Evolutionary conservation across 129 eudicot species (phyloP), one percentile per base, ranked within the genome.

Genomic region (Centaurea solstitialis): DNA sequence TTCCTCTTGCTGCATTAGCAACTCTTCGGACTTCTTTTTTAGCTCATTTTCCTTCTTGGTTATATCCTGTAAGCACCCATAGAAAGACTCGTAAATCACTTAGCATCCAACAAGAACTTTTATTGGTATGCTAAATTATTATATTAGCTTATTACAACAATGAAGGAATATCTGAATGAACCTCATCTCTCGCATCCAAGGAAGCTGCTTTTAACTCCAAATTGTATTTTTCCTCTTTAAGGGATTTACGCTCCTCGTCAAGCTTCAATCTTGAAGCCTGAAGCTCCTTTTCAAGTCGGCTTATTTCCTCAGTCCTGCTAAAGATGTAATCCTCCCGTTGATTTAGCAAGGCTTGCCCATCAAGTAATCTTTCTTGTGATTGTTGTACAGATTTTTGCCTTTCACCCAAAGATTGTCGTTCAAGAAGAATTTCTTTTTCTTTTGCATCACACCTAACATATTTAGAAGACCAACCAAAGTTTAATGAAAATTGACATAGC

Each of bases 261-360:
- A 93, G 24, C 68, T 79, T 81, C 24, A 72, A 74, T 82, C 85
- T 89, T 71, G 87, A 79, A 47, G 80, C 90, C 80, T 87, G 91
- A 68, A 95, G 74, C 83, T 93, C 91, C 85, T 89, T 93, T 78
- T 95, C 97, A 82, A 83, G 84, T 50, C 86, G 90, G 74, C 68
- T 83, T 68, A 95, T 74, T 82, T 93, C 97, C 74, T 84, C 87
- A 59, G 89, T 80, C 78, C 86, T 87, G 68, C 79, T 83, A 59
- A 82, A 84, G 61, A 95, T 70, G 83, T 85, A 86, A 74, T 92
- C 94, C 76, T 95, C 99, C 71, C 98, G 85, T 79, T 91, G 92
- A 77, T 95, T 93, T 22, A 92, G 87, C 87, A 91, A 88, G 70
- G 91, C 90, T 79, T 95, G 97, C n/a, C 92, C 91, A 78, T 89